Conservation (phyloP, 805 yeast species). For the Sugiyamaella chiloensis region DNA sequence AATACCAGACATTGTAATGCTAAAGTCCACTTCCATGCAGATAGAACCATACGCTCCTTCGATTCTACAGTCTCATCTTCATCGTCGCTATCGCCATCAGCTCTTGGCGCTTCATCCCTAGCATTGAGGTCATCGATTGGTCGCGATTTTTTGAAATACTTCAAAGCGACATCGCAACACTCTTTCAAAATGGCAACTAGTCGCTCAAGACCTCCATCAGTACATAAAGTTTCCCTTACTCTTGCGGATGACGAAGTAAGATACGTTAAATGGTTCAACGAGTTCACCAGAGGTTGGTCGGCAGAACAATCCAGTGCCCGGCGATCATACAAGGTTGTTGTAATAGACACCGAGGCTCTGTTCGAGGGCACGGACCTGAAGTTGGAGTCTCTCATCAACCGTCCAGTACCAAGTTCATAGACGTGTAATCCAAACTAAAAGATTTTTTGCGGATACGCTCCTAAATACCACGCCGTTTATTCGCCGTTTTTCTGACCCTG, state of each 20-base stretch:
- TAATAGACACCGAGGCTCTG: constrained; percentile 88
- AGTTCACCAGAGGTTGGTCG: constrained; percentile 85
- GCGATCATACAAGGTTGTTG: constrained; percentile 85
- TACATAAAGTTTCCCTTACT: constrained; percentile 83
- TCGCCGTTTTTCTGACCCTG: background rate
- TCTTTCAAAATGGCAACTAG: constrained; percentile 81
- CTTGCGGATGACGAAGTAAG: constrained; percentile 81
- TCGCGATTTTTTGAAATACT: background rate
- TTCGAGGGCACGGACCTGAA: constrained; percentile 74
- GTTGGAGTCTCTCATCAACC: constrained; percentile 81
- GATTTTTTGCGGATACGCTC: too few relatives aligned
- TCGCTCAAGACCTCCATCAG: constrained; percentile 90
- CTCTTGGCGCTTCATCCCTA: background rate
- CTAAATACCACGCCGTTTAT: background rate
- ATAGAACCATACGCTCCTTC: constrained; percentile 37
- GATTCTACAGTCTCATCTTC: constrained; percentile 10
- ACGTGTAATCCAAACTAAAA: too few relatives aligned
- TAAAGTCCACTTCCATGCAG: constrained; percentile 97
- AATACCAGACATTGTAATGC: constrained; percentile 90
- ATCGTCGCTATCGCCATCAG: background rate
- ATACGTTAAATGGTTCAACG: constrained; percentile 84
- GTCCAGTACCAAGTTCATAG: background rate
- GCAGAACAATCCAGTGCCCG: constrained; percentile 89
- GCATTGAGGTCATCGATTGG: constrained; percentile 1
- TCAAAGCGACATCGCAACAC: constrained; percentile 45